Evolutionary conservation across 441 rosid species (phyloP).

Genomic region (Francoa sonchifolia): DNA sequence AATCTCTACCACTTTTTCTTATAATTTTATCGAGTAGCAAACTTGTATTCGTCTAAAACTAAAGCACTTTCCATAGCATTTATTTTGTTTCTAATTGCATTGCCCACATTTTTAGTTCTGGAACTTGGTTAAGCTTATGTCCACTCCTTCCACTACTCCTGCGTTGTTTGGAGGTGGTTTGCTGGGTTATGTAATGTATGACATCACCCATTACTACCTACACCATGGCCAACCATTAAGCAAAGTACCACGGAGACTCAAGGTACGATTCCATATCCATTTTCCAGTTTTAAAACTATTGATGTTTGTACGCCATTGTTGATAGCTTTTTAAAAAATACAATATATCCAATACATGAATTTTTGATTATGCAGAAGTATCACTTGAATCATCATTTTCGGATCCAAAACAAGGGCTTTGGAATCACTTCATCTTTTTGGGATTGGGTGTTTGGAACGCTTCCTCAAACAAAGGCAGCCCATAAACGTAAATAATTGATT

Average conservation of each 20-base stretch:
- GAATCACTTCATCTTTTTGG: constrained; percentile 24
- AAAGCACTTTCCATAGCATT: no score
- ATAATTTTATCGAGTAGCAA: no score
- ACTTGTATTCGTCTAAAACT: no score
- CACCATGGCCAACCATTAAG: constrained; percentile 28
- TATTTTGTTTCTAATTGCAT: no score
- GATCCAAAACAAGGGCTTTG: constrained; percentile 19
- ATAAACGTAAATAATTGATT: constrained; percentile 5
- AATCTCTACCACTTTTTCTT: no score
- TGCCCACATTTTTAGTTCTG: constrained; percentile 15
- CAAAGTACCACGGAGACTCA: constrained; percentile 13
- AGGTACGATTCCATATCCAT: constrained; percentile 12
- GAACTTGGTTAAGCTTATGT: constrained; percentile 17
- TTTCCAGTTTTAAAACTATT: not conserved
- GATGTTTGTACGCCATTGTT: no score
- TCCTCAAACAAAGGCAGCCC: constrained; percentile 10
- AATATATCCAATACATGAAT: no score
- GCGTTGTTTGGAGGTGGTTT: constrained; percentile 27
- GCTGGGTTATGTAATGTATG: constrained; percentile 29
- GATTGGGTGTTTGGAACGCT: constrained; percentile 16
- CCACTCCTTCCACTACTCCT: constrained; percentile 21
- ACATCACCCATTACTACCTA: constrained; percentile 31
- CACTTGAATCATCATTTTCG: constrained; percentile 25
- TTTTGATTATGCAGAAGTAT: constrained; percentile 16
- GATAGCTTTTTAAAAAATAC: no score